Conservation (phyloP, 2,329 filamentous ascomycete genomes). For the Huntiella savannae region DNA sequence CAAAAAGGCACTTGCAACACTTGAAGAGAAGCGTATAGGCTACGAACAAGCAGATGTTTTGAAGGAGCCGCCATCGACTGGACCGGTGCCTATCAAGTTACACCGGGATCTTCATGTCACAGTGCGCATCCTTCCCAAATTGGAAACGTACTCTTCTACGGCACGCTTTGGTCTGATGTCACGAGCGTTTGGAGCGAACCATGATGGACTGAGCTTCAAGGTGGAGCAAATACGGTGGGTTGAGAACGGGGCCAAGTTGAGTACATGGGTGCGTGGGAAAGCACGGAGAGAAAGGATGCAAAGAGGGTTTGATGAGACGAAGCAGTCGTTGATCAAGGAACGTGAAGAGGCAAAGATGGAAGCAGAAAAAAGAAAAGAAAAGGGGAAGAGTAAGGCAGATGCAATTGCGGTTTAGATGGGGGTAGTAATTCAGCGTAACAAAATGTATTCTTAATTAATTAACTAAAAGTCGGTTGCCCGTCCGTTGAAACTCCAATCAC, state of each 20-base stretch:
- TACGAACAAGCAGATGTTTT: constrained; percentile 24
- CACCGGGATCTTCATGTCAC: constrained; percentile 76
- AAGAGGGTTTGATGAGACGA: constrained; percentile 32
- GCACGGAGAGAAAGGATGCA: constrained; percentile 37
- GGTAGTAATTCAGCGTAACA: too few species aligned
- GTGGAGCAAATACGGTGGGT: constrained; percentile 71
- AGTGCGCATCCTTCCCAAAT: constrained; percentile 58
- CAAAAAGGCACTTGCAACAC: constrained; percentile 17
- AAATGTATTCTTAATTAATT: neutral
- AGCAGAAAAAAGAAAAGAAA: neutral
- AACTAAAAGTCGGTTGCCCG: constrained; percentile 75
- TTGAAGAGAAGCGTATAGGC: constrained; percentile 18
- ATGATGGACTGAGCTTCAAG: constrained; percentile 82
- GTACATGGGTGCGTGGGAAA: constrained; percentile 36
- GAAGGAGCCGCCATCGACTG: constrained; percentile 34
- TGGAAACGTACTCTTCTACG: constrained; percentile 57
- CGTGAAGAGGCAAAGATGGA: neutral
- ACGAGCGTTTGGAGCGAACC: constrained; percentile 54
- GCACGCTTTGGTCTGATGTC: constrained; percentile 68
- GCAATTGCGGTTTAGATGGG: neutral
- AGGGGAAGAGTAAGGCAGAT: neutral
- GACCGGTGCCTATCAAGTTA: constrained; percentile 42
- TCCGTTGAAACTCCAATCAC: constrained; percentile 87
- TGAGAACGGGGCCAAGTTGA: constrained; percentile 47
- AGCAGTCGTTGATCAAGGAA: neutral